Evolutionary conservation across 2,329 filamentous ascomycete genomes (phyloP).

Genomic region (Daldinia sp.): DNA sequence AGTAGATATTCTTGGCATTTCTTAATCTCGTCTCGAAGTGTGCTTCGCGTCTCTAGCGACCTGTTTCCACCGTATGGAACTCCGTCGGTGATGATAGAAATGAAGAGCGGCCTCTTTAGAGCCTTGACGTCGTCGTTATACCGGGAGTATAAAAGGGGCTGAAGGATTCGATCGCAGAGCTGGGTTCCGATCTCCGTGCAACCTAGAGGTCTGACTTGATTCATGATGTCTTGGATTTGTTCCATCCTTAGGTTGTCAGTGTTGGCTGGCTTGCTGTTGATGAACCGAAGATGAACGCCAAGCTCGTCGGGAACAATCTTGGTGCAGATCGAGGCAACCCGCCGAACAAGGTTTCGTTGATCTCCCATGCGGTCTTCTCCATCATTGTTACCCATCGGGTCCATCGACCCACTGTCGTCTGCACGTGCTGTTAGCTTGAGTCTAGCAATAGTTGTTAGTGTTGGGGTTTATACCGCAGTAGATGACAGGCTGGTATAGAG

Average conservation of each 20-base stretch:
- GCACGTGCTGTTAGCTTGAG: not conserved
- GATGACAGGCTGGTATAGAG: slow-evolving; percentile 29
- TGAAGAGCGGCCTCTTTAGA: slow-evolving; percentile 21
- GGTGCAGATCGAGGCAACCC: slow-evolving; percentile 25
- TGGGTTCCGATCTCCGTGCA: slow-evolving; percentile 28
- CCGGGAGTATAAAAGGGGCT: slow-evolving; percentile 24
- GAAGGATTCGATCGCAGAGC: slow-evolving; percentile 22
- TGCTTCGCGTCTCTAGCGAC: slow-evolving; percentile 20
- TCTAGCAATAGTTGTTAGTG: too few relatives aligned
- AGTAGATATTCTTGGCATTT: slow-evolving; percentile 28
- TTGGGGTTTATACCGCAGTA: slow-evolving; percentile 22
- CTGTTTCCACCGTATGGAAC: slow-evolving; percentile 14
- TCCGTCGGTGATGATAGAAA: slow-evolving; percentile 33
- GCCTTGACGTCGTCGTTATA: slow-evolving; percentile 17
- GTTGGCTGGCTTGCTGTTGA: slow-evolving; percentile 11
- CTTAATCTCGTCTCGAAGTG: slow-evolving; percentile 24
- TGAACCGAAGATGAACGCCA: slow-evolving; percentile 30
- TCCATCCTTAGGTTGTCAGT: slow-evolving; percentile 8
- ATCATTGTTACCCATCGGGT: slow-evolving; percentile 2
- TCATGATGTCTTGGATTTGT: slow-evolving; percentile 13
- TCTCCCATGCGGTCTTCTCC: slow-evolving; percentile 25
- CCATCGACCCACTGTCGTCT: slow-evolving; percentile 34
- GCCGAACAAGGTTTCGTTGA: slow-evolving; percentile 20
- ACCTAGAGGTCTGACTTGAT: slow-evolving; percentile 14
- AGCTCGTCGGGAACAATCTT: slow-evolving; percentile 29